Percentiles rank a stretch among this genome's conserved stretches.
These are phyloP conservation scores for Globomyces pollinis-pini DNA, from an alignment of 192 early-diverging fungal genomes.

Conservation along the genomic window DNA sequence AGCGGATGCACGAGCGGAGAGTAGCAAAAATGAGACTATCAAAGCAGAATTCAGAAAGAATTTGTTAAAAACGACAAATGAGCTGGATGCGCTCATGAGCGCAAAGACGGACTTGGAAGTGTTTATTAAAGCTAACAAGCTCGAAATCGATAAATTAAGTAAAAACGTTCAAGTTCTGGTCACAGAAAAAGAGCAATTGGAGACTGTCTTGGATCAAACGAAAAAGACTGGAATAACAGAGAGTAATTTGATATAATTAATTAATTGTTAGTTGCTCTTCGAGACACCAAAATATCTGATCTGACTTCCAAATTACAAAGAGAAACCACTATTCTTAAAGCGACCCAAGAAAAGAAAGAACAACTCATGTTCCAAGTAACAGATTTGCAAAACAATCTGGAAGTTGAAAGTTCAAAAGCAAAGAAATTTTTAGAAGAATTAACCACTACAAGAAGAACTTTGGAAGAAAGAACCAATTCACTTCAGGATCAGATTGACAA, in stretches of 20 bases:
- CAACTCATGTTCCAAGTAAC: slow-evolving; percentile 54
- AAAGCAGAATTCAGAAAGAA: slow-evolving; percentile 4
- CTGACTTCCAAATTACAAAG: slow-evolving; percentile 23
- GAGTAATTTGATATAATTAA: too few relatives aligned
- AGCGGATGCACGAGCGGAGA: slow-evolving; percentile 1
- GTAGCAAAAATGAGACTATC: neutral
- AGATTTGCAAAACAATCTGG: slow-evolving; percentile 44
- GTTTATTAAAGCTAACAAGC: slow-evolving; percentile 18
- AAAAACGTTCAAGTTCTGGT: slow-evolving; percentile 30
- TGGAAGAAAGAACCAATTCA: slow-evolving; percentile 32
- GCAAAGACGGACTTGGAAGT: slow-evolving; percentile 30
- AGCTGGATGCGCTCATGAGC: slow-evolving; percentile 19
- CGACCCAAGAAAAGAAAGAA: slow-evolving; percentile 43
- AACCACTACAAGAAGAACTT: slow-evolving; percentile 30
- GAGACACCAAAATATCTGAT: slow-evolving; percentile 36
- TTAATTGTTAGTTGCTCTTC: too few relatives aligned
- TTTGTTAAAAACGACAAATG: neutral
- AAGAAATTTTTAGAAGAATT: slow-evolving; percentile 41
- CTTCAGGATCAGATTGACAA: slow-evolving; percentile 43
- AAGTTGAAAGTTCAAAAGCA: slow-evolving; percentile 39
- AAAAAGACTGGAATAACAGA: slow-evolving; percentile 38
- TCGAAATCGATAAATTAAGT: slow-evolving; percentile 36
- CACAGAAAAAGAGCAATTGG: slow-evolving; percentile 32
- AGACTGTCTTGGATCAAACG: slow-evolving; percentile 25
- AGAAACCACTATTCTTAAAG: slow-evolving; percentile 30